Conservation (phyloP, 768 basidiomycete genomes). For the Leccinum olivaceopallidum region DNA sequence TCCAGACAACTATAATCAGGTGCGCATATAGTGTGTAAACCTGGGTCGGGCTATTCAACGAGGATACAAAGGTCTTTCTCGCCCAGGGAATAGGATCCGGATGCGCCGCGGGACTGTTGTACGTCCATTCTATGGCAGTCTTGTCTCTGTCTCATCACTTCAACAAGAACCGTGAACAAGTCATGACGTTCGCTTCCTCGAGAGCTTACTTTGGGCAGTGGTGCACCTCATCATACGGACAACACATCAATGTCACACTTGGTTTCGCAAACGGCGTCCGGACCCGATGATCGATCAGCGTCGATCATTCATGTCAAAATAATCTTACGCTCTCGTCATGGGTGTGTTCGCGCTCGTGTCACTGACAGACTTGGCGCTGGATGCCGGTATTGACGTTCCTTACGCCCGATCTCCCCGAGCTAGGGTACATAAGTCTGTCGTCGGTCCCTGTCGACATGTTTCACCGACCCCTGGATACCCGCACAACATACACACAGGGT, state of each 20-base stretch:
- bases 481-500: slow-evolving; percentile 24
- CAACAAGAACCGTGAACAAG: slow-evolving; percentile 44
- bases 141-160: slow-evolving; percentile 50
- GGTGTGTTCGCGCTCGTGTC: not conserved
- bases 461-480: not conserved
- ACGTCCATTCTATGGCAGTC: slow-evolving; percentile 48
- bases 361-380: slow-evolving; percentile 38
- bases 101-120: slow-evolving; percentile 47
- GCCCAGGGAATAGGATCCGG: slow-evolving; percentile 51
- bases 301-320: too few species aligned
- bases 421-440: slow-evolving; percentile 38
- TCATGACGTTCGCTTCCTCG: slow-evolving; percentile 56
- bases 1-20: slow-evolving; percentile 45
- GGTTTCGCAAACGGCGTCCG: slow-evolving; percentile 50
- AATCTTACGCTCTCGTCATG: not conserved
- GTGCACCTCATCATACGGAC: slow-evolving; percentile 64
- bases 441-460: not conserved
- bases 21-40: slow-evolving; percentile 7
- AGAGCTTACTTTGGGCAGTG: slow-evolving; percentile 55
- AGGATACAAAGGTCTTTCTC: slow-evolving; percentile 44
- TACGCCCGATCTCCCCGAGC: slow-evolving; percentile 48
- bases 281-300: too few species aligned
- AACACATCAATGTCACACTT: slow-evolving; percentile 39
- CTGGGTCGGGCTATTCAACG: not conserved
- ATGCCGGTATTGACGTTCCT: slow-evolving; percentile 46